phyloP scores from a whole-genome alignment of 164 flowering plant genomes.

The Vitis rupestris region DNA sequence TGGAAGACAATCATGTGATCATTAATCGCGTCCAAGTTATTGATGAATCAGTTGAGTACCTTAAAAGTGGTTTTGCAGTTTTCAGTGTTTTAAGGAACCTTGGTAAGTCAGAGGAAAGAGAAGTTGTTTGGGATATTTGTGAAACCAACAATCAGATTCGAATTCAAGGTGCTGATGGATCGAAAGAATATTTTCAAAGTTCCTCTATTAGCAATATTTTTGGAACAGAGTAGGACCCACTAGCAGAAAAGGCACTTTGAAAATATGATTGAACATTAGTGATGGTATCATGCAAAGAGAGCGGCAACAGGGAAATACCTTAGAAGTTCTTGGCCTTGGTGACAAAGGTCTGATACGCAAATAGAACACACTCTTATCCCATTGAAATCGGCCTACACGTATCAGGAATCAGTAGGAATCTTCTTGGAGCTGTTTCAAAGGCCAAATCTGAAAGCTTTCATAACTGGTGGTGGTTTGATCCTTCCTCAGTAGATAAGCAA shows the following conservation, averaged over 20 bases:
- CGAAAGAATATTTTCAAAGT: constrained; percentile 17
- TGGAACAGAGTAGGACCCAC: constrained; percentile 18
- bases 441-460: constrained; percentile 80
- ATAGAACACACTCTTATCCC: constrained; percentile 76
- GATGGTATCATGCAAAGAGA: constrained; percentile 17
- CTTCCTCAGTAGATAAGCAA: constrained; percentile 75
- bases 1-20: constrained; percentile 15
- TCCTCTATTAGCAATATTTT: constrained; percentile 19
- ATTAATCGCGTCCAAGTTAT: constrained; percentile 19
- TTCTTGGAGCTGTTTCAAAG: constrained; percentile 85
- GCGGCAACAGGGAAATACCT: constrained; percentile 6
- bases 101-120: constrained; percentile 16
- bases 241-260: constrained; percentile 15
- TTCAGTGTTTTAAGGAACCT: too few species aligned
- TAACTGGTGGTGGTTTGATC: constrained; percentile 91
- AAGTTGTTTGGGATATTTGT: background rate
- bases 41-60: constrained; percentile 5
- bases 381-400: constrained; percentile 58
- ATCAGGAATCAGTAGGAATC: constrained; percentile 64
- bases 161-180: constrained; percentile 12
- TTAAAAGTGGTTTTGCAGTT: too few species aligned
- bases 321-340: constrained; percentile 17
- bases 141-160: background rate
- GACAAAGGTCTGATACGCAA: constrained; percentile 32
- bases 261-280: constrained; percentile 13